A percentile compares a stretch with the other conserved stretches of the same genome.
Conservation (phyloP, 2,329 filamentous ascomycete species). For the Bisporella sp. region DNA sequence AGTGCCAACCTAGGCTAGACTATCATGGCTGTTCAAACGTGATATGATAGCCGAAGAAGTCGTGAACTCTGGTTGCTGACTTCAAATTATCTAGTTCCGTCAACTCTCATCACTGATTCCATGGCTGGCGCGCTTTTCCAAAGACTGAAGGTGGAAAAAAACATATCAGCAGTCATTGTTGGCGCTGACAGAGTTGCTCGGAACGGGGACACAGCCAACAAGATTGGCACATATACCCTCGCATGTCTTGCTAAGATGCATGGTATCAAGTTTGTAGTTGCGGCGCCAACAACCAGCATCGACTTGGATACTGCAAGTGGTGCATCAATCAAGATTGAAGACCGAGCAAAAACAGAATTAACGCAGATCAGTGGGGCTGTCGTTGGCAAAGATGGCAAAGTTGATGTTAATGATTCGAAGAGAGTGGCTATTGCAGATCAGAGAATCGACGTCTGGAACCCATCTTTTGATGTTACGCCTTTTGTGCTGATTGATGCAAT, state of each 20-base stretch:
- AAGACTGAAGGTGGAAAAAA: constrained; percentile 51
- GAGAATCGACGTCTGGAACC: constrained; percentile 88
- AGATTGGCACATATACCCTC: constrained; percentile 91
- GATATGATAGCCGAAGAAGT: too few species aligned
- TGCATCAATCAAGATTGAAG: constrained; percentile 79
- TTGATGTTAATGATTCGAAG: constrained; percentile 57
- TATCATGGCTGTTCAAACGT: too few species aligned
- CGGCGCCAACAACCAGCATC: constrained; percentile 89
- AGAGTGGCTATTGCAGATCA: constrained; percentile 72
- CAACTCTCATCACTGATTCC: constrained; percentile 89
- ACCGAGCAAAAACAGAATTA: constrained; percentile 74
- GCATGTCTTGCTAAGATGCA: constrained; percentile 87
- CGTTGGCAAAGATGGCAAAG: constrained; percentile 52
- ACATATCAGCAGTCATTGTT: constrained; percentile 82
- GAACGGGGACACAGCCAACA: constrained; percentile 97
- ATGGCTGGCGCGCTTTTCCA: constrained; percentile 86
- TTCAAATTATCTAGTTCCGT: constrained; percentile 50
- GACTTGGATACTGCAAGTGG: constrained; percentile 76
- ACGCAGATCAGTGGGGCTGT: constrained; percentile 77
- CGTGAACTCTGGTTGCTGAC: neutral
- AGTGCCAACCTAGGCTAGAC: neutral
- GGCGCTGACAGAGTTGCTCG: constrained; percentile 92
- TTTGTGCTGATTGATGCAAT: constrained; percentile 84
- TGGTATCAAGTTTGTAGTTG: constrained; percentile 88
- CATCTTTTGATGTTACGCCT: constrained; percentile 92